Base-by-base conservation (phyloP, 1,284 basidiomycete species). In the Takashimella tepidaria region DNA sequence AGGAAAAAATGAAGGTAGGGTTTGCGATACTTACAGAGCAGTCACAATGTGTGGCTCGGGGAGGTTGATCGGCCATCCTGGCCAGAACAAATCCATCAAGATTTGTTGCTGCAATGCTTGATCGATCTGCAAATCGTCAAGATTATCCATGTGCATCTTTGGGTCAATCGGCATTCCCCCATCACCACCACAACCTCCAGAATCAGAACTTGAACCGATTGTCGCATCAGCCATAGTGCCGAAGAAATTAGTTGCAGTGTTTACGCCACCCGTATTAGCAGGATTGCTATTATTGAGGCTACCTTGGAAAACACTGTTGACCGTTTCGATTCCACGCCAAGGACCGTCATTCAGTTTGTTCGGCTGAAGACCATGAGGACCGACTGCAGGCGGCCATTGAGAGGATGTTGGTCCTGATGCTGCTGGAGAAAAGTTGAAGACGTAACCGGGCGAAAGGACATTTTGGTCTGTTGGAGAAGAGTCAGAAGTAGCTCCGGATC, bases 31-130 rank as follows among this genome's bases (percentile, higher is more conserved):
- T 57, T 52, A 72, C 67, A 77, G 64, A 16, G 72, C 67, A 41
- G 70, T 67, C 54, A 76, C 70, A 20, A 76, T 64, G 10, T 70
- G 63, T 6, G 74, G 75, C 25, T 72, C 68, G 1, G 75, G 75
- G 2, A 77, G 62, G 37, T 73, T 65, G 4, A 59, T 56, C 3
- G 72, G 71, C 75, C 75, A 77, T 0, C 73, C 73, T 2, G 75
- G 74, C 70, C 70, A 76, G 49, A 76, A 68, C 0, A 76, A 61
- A 40, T 74, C 72, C 53, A 74, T 56, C 3, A 74, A 54, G 2
- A 70, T 42, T 47, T 72, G 69, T 24, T 67, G 61, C 49, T 72
- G 67, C 25, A 67, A 49, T 1, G 56, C 59, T 8, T 62, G 64
- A 26, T 67, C 64, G 4, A 50, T 56, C n/a, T 50, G 59, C 31